Percentiles rank a stretch among this genome's conserved stretches.
These are phyloP conservation scores for Albizia julibrissin DNA, from an alignment of 306 rosid species.

Conservation along the genomic window DNA sequence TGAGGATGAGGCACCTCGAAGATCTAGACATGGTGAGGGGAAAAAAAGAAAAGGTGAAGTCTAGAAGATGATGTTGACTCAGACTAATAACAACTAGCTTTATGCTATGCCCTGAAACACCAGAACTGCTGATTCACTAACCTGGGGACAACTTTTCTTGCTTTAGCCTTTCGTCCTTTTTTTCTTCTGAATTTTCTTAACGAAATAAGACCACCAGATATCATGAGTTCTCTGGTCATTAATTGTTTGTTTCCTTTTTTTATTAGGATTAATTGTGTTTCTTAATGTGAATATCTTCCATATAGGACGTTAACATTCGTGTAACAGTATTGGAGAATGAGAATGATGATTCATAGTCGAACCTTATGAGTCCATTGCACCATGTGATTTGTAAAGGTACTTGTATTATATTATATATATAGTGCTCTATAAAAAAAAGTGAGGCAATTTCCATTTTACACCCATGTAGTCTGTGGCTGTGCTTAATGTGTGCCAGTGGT, in stretches of 20 bases:
- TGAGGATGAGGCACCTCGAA: conserved; percentile 96
- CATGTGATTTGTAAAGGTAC: conserved; percentile 27
- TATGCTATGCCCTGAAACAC: conserved; percentile 27
- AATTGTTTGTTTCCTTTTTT: background rate
- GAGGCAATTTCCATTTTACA: background rate
- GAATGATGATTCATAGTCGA: conserved; percentile 7
- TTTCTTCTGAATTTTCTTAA: background rate
- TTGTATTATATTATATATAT: background rate
- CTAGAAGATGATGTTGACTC: conserved; percentile 55
- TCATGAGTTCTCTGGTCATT: background rate
- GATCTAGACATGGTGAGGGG: conserved; percentile 97
- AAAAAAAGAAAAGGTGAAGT: conserved; percentile 85
- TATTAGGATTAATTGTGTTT: background rate
- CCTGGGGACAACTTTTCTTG: conserved; percentile 39
- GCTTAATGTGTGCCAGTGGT: background rate
- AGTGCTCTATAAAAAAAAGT: conserved; percentile 6
- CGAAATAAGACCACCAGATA: conserved; percentile 27
- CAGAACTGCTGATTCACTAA: conserved; percentile 34
- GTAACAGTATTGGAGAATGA: conserved; percentile 13
- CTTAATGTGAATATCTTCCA: conserved; percentile 12
- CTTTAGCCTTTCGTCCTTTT: conserved; percentile 25
- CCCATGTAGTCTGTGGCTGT: background rate
- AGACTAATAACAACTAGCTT: conserved; percentile 52
- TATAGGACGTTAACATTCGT: conserved; percentile 14
- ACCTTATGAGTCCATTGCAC: conserved; percentile 16